These are phyloP conservation scores for Pelargonium myrrhifolium DNA, from an alignment of 441 rosid species.

Conservation along the genomic window DNA sequence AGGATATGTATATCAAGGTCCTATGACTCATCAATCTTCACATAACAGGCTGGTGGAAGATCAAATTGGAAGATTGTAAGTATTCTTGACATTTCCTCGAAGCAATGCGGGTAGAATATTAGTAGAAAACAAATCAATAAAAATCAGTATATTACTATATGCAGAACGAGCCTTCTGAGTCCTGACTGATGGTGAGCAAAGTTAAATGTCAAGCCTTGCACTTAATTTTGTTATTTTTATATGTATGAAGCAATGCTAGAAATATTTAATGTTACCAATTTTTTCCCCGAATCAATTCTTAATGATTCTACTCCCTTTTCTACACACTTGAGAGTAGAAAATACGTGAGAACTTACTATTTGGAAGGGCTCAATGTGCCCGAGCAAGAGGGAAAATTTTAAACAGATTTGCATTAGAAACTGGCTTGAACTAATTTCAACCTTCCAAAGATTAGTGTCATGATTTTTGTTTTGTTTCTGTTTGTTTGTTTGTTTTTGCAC, in stretches of 20 bases:
- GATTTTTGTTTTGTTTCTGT: too few species aligned
- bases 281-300: neutral
- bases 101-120: neutral
- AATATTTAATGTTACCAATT: neutral
- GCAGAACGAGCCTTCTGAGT: neutral
- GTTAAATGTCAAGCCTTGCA: neutral
- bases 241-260: neutral
- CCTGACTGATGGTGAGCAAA: too few species aligned
- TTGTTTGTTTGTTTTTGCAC: too few species aligned
- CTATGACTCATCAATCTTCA: slow-evolving; percentile 36
- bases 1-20: slow-evolving; percentile 38
- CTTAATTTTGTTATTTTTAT: neutral
- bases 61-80: slow-evolving; percentile 60
- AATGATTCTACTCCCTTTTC: neutral
- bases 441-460: neutral
- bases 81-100: slow-evolving; percentile 3
- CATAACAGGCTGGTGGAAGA: slow-evolving; percentile 44
- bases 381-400: neutral
- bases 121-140: neutral
- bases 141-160: neutral
- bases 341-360: neutral
- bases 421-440: neutral
- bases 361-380: neutral
- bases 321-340: neutral
- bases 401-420: neutral